Base-by-base conservation (phyloP, 1,284 basidiomycete genomes). In the Apiotrichum sp. region DNA sequence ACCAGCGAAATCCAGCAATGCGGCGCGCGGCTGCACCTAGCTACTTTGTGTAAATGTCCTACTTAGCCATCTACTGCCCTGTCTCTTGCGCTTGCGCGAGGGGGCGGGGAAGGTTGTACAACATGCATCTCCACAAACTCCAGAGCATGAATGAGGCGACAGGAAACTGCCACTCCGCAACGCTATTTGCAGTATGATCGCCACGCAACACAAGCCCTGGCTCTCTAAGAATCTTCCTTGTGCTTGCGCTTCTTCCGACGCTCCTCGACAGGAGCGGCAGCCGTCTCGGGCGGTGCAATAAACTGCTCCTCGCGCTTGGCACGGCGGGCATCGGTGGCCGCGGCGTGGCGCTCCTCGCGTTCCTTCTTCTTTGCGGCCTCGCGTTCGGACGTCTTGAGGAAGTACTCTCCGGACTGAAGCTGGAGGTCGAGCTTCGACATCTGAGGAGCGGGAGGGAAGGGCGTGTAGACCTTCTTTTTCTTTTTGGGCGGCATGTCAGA, bases 341-440 rank as follows among this genome's bases (percentile, higher is more conserved):
- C 86, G 35, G 81, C 80, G 87, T 93, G 90, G 85, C 90, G 73
- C 53, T 69, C 73, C 47, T 65, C 61, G 60, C 68, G 63, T 55
- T 71, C 70, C 29, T 62, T 59, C 60, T 65, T 65, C 41, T 71
- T 73, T n/a, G 71, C 67, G 9, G 56, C 58, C 56, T 75, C 75
- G 63, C 71, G 71, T 47, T 77, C 71, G 57, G 83, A 81, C 7
- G 88, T 80, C 74, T 95, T 95, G 78, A 98, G 86, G 82, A 98
- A 98, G 75, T 98, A 98, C 74, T 98, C 95, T 78, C 95, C 95
- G 4, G 87, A 89, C 72, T 97, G 93, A 64, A 98, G 81, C 80
- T 98, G 88, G 54, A 93, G 73, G 75, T 99, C 95, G 70, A 98
- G 81, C 86, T 98, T 98, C 68, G 91, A 86, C 39, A 92, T 93